phyloP scores from a whole-genome alignment of 352 stramenopile genomes.

The Globisporangium rhizosaccharum region DNA sequence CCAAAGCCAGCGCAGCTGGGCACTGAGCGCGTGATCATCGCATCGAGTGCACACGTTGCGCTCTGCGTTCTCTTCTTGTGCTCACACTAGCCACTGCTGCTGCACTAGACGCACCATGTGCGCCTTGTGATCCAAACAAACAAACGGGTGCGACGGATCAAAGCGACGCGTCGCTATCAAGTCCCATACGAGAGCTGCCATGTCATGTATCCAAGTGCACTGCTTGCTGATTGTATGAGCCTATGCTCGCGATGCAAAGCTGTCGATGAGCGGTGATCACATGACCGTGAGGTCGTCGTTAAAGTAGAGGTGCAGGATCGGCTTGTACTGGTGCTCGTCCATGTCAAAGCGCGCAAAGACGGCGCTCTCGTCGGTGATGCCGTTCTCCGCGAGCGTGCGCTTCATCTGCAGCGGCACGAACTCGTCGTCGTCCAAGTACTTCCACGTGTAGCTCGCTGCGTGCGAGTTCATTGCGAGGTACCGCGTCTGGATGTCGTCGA shows the following conservation, averaged over 20 bases:
- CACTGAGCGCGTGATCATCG: slow-evolving; percentile 14
- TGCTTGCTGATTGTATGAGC: neutral
- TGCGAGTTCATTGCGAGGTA: slow-evolving; percentile 88
- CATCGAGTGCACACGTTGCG: neutral
- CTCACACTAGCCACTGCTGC: too few relatives aligned
- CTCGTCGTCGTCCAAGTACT: slow-evolving; percentile 74
- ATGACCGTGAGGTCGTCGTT: slow-evolving; percentile 90
- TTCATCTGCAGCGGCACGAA: slow-evolving; percentile 89
- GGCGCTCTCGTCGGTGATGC: slow-evolving; percentile 75
- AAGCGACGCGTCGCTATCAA: too few relatives aligned
- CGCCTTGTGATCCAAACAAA: too few relatives aligned
- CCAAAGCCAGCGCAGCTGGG: neutral
- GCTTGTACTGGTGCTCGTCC: slow-evolving; percentile 85
- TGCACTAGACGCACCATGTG: too few relatives aligned
- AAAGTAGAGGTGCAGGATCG: slow-evolving; percentile 89
- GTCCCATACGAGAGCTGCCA: too few relatives aligned
- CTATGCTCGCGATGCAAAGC: neutral
- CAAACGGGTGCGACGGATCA: too few relatives aligned
- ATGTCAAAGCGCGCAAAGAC: slow-evolving; percentile 84
- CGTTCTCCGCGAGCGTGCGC: slow-evolving; percentile 84
- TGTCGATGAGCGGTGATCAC: slow-evolving; percentile 19
- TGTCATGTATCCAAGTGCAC: too few relatives aligned
- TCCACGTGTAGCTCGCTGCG: slow-evolving; percentile 92
- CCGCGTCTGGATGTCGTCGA: slow-evolving; percentile 83
- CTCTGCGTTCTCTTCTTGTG: too few relatives aligned